Evolutionary conservation across 441 rosid genomes (phyloP).

Genomic region (Mallotus japonicus): DNA sequence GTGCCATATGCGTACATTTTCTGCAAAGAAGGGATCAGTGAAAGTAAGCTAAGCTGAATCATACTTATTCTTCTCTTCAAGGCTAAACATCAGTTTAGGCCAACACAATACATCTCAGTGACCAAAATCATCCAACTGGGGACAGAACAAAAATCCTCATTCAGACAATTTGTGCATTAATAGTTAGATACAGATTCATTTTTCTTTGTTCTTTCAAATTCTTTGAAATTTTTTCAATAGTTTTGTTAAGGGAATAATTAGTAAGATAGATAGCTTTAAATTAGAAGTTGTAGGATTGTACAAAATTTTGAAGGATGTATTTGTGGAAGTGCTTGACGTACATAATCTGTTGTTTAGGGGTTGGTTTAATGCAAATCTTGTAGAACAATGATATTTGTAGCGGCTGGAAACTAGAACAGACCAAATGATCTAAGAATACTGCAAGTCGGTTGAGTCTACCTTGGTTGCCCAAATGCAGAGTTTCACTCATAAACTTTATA

Average conservation of each 20-base stretch:
- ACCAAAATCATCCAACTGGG: neutral
- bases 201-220: neutral
- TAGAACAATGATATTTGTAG: neutral
- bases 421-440: too few species aligned
- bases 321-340: neutral
- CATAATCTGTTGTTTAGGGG: neutral
- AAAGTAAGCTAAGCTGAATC: neutral
- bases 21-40: neutral
- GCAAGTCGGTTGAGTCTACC: too few species aligned
- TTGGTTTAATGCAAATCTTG: neutral
- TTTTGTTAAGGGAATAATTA: neutral
- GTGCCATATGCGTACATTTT: neutral
- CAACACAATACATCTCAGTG: too few species aligned
- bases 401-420: neutral
- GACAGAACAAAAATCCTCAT: neutral
- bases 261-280: neutral
- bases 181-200: conserved; percentile 2
- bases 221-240: neutral
- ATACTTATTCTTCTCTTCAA: neutral
- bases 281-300: neutral
- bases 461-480: too few species aligned
- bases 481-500: too few species aligned
- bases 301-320: neutral
- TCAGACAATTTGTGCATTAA: conserved; percentile 20
- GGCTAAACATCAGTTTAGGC: too few species aligned